Evolutionary conservation across 2,329 filamentous ascomycete genomes (phyloP).

Genomic region (Penicillium sp.): DNA sequence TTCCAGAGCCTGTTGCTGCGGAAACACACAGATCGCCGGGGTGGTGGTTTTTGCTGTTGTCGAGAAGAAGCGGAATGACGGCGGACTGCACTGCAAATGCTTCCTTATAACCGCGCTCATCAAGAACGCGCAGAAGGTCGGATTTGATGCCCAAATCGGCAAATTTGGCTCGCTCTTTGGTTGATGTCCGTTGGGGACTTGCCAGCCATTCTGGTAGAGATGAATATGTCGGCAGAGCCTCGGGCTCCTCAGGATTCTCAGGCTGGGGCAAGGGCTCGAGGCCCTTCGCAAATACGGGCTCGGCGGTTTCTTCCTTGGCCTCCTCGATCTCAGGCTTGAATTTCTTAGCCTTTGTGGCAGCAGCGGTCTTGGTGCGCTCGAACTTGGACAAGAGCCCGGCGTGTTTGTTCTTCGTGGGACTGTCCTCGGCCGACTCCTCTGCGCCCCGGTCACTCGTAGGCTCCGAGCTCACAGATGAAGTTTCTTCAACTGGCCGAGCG

Average conservation of each 20-base stretch:
- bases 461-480: slow-evolving; percentile 28
- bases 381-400: slow-evolving; percentile 41
- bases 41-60: slow-evolving; percentile 58
- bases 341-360: slow-evolving; percentile 37
- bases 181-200: slow-evolving; percentile 67
- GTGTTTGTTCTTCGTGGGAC: slow-evolving; percentile 32
- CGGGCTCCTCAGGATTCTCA: slow-evolving; percentile 57
- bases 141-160: slow-evolving; percentile 61
- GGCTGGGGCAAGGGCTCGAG: slow-evolving; percentile 79
- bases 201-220: slow-evolving; percentile 80
- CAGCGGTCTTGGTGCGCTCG: slow-evolving; percentile 33
- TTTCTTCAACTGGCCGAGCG: slow-evolving; percentile 11
- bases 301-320: slow-evolving; percentile 17
- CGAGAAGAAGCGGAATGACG: slow-evolving; percentile 75
- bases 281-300: slow-evolving; percentile 49
- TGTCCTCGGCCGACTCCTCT: slow-evolving; percentile 22
- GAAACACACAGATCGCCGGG: slow-evolving; percentile 82
- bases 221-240: slow-evolving; percentile 56
- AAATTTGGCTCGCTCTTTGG: slow-evolving; percentile 62
- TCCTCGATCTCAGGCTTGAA: slow-evolving; percentile 11
- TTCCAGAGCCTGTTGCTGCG: slow-evolving; percentile 91
- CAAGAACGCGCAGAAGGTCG: slow-evolving; percentile 61
- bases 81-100: slow-evolving; percentile 79
- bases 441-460: slow-evolving; percentile 6
- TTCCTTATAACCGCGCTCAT: slow-evolving; percentile 65